These are phyloP conservation scores for Leccinum griseonigrum DNA, from an alignment of 1,284 basidiomycete genomes.

Conservation along the genomic window DNA sequence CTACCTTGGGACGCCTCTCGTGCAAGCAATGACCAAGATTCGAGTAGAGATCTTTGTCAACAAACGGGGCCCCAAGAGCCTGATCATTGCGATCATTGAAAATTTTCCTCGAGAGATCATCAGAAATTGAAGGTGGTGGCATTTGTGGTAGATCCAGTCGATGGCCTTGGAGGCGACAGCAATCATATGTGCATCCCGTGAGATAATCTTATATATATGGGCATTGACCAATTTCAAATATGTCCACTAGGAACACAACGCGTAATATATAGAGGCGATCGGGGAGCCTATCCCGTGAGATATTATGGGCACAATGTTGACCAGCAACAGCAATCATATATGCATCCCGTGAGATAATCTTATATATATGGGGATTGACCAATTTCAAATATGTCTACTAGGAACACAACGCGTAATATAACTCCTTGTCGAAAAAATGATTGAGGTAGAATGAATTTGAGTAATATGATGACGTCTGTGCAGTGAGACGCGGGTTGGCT, in stretches of 20 bases:
- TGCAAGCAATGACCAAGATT: neutral
- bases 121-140: neutral
- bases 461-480: conserved; percentile 21
- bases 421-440: conserved; percentile 32
- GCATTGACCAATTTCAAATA: neutral
- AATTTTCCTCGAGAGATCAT: neutral
- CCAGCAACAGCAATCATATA: too few relatives aligned
- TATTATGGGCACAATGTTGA: too few relatives aligned
- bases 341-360: neutral
- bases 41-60: neutral
- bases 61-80: neutral
- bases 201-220: neutral
- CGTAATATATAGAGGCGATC: conserved; percentile 12
- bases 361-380: neutral
- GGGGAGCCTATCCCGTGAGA: too few relatives aligned
- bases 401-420: conserved; percentile 13
- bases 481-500: conserved; percentile 25
- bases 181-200: neutral
- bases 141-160: neutral
- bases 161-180: too few relatives aligned
- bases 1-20: neutral
- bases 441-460: conserved; percentile 27
- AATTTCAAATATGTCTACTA: neutral
- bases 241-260: neutral
- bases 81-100: neutral